Evolutionary conservation across 176 grass and related monocot genomes (phyloP), one percentile per base, ranked within the genome.

Genomic region (Calamus simplicifolius): DNA sequence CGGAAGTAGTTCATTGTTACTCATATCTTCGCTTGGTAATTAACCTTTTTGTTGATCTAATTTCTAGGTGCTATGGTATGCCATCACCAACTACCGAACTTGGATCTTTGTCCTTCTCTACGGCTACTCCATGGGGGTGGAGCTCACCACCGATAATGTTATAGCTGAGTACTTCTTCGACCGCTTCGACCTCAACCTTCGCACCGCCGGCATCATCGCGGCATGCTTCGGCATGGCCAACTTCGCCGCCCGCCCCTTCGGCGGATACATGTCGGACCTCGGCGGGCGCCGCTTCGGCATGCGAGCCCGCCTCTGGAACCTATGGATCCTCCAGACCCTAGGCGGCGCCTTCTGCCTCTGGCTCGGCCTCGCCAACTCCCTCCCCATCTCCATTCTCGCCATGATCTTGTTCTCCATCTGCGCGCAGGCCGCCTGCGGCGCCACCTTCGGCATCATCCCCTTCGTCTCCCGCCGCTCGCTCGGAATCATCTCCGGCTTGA

Each of bases 221-320:
- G 91, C 91, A 3, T 87, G 80, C 67, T 96, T 96, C 15, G 91
- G 91, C 38, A 87, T 96, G 92, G 86, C 92, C 64, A 96, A 96
- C 69, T 6, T 96, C 28, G 69, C 85, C 0, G 77, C 92, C 0
- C 69, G 92, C 0, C 92, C 92, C 6, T 4, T 60, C 6, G 92
- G 92, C 0, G 92, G 92, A 0, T 25, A 82, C 57, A 52, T 77
- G 18, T 96, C 92, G 3, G 92, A 96, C 79, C 3, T 79, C 0
- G 77, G 80, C 4, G 90, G 68, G 0, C 57, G 72, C 0, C 70
- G 73, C 52, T 87, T 63, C 38, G 91, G 91, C 54, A 96, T 90
- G 86, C 86, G 91, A 0, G 91, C 75, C 0, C 83, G 91, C 0
- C 77, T 90, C 6, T 96, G 91, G 91, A 96, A 90, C 71, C 61